A percentile compares a stretch with the other conserved stretches of the same genome.
Evolutionary conservation across 2,329 filamentous ascomycete species (phyloP).

Genomic region (Venturia nashicola): DNA sequence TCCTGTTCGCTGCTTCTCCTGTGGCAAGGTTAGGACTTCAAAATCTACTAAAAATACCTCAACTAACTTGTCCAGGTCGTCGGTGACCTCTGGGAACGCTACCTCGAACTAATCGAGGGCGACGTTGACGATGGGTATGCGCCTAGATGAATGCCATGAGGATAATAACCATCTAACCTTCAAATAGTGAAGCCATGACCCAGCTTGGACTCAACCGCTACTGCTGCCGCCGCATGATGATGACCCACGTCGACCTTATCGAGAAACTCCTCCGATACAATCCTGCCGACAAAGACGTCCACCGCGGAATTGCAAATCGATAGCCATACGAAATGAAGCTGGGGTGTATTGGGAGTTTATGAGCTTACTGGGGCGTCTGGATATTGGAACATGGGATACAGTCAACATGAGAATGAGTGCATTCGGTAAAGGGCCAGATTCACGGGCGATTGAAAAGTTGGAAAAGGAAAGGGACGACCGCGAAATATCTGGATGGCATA

Average conservation of each 20-base stretch:
- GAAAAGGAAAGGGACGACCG: background rate
- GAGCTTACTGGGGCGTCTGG: background rate
- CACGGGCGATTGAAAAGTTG: background rate
- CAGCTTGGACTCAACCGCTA: conserved; percentile 87
- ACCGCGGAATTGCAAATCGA: background rate
- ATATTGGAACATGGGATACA: background rate
- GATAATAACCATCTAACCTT: conserved; percentile 5
- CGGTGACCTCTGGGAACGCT: conserved; percentile 94
- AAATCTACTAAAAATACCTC: conserved; percentile 10
- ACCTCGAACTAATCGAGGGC: conserved; percentile 73
- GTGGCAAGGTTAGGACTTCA: conserved; percentile 66
- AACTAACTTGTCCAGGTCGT: conserved; percentile 56
- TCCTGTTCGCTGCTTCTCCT: conserved; percentile 95
- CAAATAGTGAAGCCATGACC: conserved; percentile 80
- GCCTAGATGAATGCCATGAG: background rate
- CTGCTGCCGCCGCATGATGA: conserved; percentile 98
- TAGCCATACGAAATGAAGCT: background rate
- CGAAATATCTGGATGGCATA: background rate
- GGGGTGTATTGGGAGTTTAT: background rate
- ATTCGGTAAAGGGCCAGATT: background rate
- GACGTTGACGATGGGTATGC: conserved; percentile 27
- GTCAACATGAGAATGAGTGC: background rate
- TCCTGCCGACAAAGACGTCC: conserved; percentile 10
- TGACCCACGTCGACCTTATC: conserved; percentile 98
- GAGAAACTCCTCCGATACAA: conserved; percentile 70